phyloP scores from a whole-genome alignment of 805 yeast genomes.

The Zygoascus ofunaensis region DNA sequence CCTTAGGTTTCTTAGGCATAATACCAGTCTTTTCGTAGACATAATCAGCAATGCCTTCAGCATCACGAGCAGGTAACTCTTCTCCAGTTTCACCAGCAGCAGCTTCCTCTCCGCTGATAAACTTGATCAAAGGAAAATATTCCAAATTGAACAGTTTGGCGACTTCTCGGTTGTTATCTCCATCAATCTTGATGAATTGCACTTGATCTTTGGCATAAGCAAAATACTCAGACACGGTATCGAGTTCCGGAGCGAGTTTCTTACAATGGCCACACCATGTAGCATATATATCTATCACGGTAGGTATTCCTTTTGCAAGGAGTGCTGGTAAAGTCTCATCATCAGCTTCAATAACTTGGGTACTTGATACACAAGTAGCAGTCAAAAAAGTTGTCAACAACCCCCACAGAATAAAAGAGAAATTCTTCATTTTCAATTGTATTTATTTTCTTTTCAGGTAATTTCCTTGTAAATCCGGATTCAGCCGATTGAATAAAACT shows the following conservation, averaged over 20 bases:
- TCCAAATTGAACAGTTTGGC: constrained; percentile 42
- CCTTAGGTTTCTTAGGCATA: constrained; percentile 10
- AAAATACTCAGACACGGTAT: constrained; percentile 64
- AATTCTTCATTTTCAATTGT: too few relatives aligned
- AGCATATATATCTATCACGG: constrained; percentile 61
- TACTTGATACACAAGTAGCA: not conserved
- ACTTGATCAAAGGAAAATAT: constrained; percentile 58
- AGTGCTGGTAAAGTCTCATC: constrained; percentile 54
- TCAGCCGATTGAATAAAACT: too few relatives aligned
- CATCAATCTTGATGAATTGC: constrained; percentile 49
- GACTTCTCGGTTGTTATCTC: constrained; percentile 46
- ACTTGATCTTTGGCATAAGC: constrained; percentile 37
- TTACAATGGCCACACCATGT: constrained; percentile 96
- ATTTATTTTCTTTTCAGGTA: too few relatives aligned
- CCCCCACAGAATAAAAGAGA: too few relatives aligned
- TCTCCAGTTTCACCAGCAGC: constrained; percentile 40
- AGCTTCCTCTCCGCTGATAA: constrained; percentile 29
- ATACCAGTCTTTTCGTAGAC: constrained; percentile 33
- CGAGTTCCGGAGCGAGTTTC: constrained; percentile 75
- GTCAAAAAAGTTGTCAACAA: not conserved
- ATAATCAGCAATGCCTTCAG: constrained; percentile 41
- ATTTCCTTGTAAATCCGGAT: too few relatives aligned
- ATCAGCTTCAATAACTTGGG: constrained; percentile 25
- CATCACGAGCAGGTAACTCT: constrained; percentile 47
- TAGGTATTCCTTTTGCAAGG: constrained; percentile 48